A percentile compares a stretch with the other conserved stretches of the same genome.
Conservation (phyloP, 2,329 filamentous ascomycete species). For the Bipolaris victoriae region DNA sequence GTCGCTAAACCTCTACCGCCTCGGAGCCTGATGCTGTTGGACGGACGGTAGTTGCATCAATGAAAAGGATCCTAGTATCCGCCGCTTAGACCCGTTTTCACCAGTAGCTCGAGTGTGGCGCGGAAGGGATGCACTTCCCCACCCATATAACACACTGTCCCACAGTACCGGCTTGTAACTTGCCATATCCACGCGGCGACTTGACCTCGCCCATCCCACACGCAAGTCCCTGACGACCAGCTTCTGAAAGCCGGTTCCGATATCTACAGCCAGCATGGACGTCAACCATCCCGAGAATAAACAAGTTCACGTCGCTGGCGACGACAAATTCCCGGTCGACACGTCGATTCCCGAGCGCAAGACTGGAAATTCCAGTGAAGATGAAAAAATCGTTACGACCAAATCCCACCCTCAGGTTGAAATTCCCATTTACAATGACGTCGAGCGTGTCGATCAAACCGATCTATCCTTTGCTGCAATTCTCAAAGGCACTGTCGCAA, state of each 20-base stretch:
- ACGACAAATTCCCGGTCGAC: slow-evolving; percentile 2
- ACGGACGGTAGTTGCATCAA: slow-evolving; percentile 11
- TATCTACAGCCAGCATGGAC: slow-evolving; percentile 10
- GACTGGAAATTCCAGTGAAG: not conserved
- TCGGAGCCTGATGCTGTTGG: slow-evolving; percentile 14
- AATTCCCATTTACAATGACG: slow-evolving; percentile 36
- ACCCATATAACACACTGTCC: slow-evolving; percentile 19
- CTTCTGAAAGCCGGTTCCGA: not conserved
- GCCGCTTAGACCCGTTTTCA: slow-evolving; percentile 27
- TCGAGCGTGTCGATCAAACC: slow-evolving; percentile 31
- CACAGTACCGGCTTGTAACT: slow-evolving; percentile 8
- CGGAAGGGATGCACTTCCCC: slow-evolving; percentile 7
- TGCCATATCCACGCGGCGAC: slow-evolving; percentile 4
- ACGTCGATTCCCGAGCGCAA: not conserved
- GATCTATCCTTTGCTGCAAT: slow-evolving; percentile 35
- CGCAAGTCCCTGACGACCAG: slow-evolving; percentile 13
- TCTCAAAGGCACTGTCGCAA: slow-evolving; percentile 34
- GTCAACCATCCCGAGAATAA: slow-evolving; percentile 1
- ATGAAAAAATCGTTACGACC: slow-evolving; percentile 8
- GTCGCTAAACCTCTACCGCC: slow-evolving; percentile 14
- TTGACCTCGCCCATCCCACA: slow-evolving; percentile 6
- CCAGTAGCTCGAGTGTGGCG: slow-evolving; percentile 14
- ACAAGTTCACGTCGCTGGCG: not conserved
- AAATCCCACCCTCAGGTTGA: slow-evolving; percentile 22
- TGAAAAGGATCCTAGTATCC: slow-evolving; percentile 17